phyloP scores from a whole-genome alignment of 192 early-diverging fungal species.

The Phycomyces nitens region DNA sequence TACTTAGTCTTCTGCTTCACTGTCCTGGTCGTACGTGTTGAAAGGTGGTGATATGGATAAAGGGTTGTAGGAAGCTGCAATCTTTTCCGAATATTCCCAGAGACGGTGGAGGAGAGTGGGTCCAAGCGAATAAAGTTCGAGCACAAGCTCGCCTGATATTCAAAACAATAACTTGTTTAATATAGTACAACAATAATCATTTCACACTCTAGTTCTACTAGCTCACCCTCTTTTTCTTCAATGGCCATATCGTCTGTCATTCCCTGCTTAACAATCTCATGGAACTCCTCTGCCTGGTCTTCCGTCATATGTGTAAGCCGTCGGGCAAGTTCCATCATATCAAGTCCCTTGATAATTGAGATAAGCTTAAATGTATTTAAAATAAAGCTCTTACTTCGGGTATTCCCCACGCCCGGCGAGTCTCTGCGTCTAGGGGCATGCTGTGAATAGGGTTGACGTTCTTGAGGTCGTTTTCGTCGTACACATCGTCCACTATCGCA shows the following conservation, averaged over 20 bases:
- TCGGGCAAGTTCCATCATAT: slow-evolving; percentile 23
- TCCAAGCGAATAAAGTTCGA: slow-evolving; percentile 30
- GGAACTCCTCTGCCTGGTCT: slow-evolving; percentile 23
- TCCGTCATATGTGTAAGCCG: slow-evolving; percentile 17
- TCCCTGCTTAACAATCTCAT: slow-evolving; percentile 5
- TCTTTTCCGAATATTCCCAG: slow-evolving; percentile 25
- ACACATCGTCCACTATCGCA: slow-evolving; percentile 20
- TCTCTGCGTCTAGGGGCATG: neutral
- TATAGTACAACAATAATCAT: neutral
- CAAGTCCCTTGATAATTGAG: slow-evolving; percentile 10
- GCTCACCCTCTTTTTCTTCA: slow-evolving; percentile 26
- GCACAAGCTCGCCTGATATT: slow-evolving; percentile 18
- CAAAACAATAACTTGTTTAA: neutral
- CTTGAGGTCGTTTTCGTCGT: slow-evolving; percentile 15
- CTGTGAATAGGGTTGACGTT: slow-evolving; percentile 17
- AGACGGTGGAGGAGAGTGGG: slow-evolving; percentile 12
- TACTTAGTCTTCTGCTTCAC: neutral
- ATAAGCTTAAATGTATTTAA: neutral
- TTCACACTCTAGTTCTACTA: neutral
- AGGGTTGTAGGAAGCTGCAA: neutral
- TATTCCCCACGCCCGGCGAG: slow-evolving; percentile 18
- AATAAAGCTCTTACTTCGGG: slow-evolving; percentile 8
- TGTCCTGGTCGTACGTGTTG: slow-evolving; percentile 3
- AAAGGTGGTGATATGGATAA: neutral
- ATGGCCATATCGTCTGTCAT: slow-evolving; percentile 6